Evolutionary conservation across 1,284 basidiomycete genomes (phyloP), one percentile per base, ranked within the genome.

Genomic region (Fomitopsis palustris): DNA sequence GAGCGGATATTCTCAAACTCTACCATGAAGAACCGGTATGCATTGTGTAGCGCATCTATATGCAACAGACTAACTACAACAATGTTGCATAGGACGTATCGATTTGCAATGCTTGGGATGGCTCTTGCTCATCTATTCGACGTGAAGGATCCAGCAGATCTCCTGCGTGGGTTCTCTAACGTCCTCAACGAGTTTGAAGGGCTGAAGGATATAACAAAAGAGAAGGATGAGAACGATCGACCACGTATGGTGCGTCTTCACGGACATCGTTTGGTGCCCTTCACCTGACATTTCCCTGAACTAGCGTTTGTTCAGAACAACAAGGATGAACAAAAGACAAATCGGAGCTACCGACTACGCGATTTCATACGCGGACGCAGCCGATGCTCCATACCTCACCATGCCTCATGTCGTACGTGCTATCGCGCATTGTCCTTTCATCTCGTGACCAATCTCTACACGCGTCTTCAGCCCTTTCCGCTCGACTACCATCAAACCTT

Each of bases 401-500:
- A 80, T 82, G 38, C 91, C 90, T 1, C 90, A 93, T 69, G 82
- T 90, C 69, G 88, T 88, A 64, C 64, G 83, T 76, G 16, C 45
- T 31, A n/a, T 35, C 27, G 33, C 21, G 25, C 21, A 25, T 47
- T 47, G 45, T 47, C 29, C 9, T 4, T 16, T 14, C 25, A 29
- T 31, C 38, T 21, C 39, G 23, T 42, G 39, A 21, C 27, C 35
- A 54, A 51, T 7, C 17, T 4, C 52, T 35, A 19, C 38, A 29
- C 37, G 54, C 54, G 39, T 6, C 41, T 52, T 62, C 62, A 94
- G 92, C 90, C 92, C 17, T 95, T 95, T 73, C 77, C 87, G 3
- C 73, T 95, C 55, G 93, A 95, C 74, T 95, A 95, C 68, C 88
- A 92, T 64, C 89, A 95, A 74, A 91, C 90, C 6, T 82, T 94